These are phyloP conservation scores for Globisporangium nagaii DNA, from an alignment of 352 stramenopile species.

Conservation along the genomic window DNA sequence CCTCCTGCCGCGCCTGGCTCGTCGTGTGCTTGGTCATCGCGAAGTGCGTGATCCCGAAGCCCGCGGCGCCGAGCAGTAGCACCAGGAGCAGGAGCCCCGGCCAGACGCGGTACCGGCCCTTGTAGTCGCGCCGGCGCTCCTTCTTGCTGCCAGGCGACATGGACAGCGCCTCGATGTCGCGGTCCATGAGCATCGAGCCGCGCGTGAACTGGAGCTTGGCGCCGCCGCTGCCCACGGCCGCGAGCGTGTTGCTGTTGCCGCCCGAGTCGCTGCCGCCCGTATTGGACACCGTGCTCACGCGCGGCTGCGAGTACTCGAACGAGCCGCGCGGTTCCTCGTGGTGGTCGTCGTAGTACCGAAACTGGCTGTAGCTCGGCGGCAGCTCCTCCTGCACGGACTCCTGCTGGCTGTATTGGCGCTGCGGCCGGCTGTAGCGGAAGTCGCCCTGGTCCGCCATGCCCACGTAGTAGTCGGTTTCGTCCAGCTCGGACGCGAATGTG, in stretches of 20 bases:
- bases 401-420: neutral
- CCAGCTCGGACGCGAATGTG: conserved; percentile 17
- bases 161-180: conserved; percentile 38
- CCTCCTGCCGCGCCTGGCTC: conserved; percentile 12
- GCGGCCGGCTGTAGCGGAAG: neutral
- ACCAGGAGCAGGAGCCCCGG: conserved; percentile 35
- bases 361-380: conserved; percentile 1
- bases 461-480: conserved; percentile 5
- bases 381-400: neutral
- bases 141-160: neutral
- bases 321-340: conserved; percentile 3
- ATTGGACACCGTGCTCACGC: conserved; percentile 3
- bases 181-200: conserved; percentile 33
- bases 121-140: conserved; percentile 32
- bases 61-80: conserved; percentile 23
- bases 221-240: neutral
- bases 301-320: conserved; percentile 2
- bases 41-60: conserved; percentile 24
- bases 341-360: conserved; percentile 9
- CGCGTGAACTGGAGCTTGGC: conserved; percentile 27
- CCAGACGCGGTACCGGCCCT: conserved; percentile 52
- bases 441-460: conserved; percentile 2
- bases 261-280: neutral
- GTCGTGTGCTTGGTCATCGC: conserved; percentile 16
- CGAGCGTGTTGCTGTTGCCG: too few relatives aligned